Conservation (phyloP, 2,329 filamentous ascomycete species). For the Monosporascus sp. region DNA sequence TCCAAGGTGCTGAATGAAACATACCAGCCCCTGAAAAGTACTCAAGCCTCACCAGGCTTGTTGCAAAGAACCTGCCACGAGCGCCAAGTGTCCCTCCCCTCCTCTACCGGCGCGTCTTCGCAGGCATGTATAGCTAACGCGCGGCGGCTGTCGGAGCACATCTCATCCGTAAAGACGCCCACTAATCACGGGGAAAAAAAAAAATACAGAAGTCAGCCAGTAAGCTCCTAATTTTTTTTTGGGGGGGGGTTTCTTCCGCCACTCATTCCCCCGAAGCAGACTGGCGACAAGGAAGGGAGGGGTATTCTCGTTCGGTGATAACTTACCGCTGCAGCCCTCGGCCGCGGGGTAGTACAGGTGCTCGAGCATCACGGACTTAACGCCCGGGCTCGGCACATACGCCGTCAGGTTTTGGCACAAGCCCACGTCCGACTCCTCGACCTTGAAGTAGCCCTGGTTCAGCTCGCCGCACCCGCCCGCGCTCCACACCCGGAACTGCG, state of each 20-base stretch:
- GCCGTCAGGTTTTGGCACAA: slow-evolving; percentile 41
- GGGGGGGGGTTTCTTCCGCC: neutral
- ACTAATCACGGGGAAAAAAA: slow-evolving; percentile 5
- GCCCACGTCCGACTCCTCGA: slow-evolving; percentile 17
- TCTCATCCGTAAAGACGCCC: slow-evolving; percentile 10
- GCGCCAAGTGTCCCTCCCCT: slow-evolving; percentile 2
- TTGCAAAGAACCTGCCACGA: slow-evolving; percentile 13
- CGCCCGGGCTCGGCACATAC: slow-evolving; percentile 36
- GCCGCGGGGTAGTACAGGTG: slow-evolving; percentile 9
- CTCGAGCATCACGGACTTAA: slow-evolving; percentile 17
- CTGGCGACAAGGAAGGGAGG: neutral
- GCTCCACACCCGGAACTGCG: slow-evolving; percentile 23
- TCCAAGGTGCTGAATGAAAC: no score
- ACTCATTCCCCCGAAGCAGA: neutral
- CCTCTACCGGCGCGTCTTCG: slow-evolving; percentile 1
- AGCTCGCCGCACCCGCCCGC: slow-evolving; percentile 16
- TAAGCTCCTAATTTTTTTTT: neutral
- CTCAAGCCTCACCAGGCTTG: neutral
- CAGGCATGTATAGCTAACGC: slow-evolving; percentile 2
- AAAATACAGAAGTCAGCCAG: neutral
- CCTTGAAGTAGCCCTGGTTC: slow-evolving; percentile 23
- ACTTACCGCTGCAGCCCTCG: slow-evolving; percentile 19
- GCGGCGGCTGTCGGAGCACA: slow-evolving; percentile 5
- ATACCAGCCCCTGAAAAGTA: neutral
- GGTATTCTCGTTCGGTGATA: neutral